phyloP scores from a whole-genome alignment of 768 basidiomycete genomes.

The Glaciozyma martinii region DNA sequence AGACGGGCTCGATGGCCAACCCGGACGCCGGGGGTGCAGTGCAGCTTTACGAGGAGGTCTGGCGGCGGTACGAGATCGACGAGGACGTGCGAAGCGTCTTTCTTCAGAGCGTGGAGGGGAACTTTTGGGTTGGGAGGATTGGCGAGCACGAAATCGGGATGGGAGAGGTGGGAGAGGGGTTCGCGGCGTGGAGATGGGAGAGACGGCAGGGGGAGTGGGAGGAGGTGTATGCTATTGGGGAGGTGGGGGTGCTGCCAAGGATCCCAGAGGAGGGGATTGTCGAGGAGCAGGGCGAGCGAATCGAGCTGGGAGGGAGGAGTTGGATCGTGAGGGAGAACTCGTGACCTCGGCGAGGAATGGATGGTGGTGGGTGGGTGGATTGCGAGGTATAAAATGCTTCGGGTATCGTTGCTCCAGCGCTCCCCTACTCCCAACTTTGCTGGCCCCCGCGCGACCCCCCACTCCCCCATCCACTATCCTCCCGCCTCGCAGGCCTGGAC shows the following conservation, averaged over 20 bases:
- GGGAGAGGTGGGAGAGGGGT: slow-evolving; percentile 2
- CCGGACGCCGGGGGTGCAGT: neutral
- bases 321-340: slow-evolving; percentile 9
- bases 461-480: too few relatives aligned
- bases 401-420: too few relatives aligned
- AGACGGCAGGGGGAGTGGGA: neutral
- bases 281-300: neutral
- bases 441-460: too few relatives aligned
- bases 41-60: slow-evolving; percentile 27
- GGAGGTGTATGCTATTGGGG: neutral
- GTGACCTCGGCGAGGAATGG: neutral
- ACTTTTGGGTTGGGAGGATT: slow-evolving; percentile 11
- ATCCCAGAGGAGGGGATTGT: neutral
- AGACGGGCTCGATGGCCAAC: slow-evolving; percentile 25
- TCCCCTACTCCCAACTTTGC: too few relatives aligned
- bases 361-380: too few relatives aligned
- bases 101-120: neutral
- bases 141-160: slow-evolving; percentile 9
- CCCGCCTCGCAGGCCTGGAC: too few relatives aligned
- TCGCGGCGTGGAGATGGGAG: neutral
- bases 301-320: neutral
- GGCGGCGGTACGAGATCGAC: slow-evolving; percentile 11
- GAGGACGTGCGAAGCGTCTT: neutral
- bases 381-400: too few relatives aligned
- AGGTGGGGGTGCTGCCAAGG: neutral